These are phyloP conservation scores for Phytophthora fragariaefolia DNA, from an alignment of 352 stramenopile species.

Conservation along the genomic window DNA sequence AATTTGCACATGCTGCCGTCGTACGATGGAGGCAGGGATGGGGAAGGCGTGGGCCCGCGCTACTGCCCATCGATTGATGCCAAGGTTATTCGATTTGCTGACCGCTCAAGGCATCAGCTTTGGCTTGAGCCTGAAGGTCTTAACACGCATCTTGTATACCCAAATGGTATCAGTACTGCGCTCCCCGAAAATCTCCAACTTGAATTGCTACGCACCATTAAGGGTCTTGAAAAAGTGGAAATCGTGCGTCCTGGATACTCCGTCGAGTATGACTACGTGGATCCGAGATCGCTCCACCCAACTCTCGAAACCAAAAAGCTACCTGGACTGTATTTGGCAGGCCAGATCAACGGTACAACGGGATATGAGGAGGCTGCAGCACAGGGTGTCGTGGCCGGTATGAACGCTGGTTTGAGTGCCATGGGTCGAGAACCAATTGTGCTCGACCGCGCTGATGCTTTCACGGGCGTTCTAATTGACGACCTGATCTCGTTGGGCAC, in stretches of 20 bases:
- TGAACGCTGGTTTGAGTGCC: conserved; percentile 93
- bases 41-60: conserved; percentile 71
- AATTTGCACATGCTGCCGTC: conserved; percentile 94
- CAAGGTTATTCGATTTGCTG: conserved; percentile 90
- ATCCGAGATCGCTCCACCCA: conserved; percentile 93
- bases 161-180: conserved; percentile 95
- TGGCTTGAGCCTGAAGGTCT: conserved; percentile 99
- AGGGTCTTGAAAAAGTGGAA: conserved; percentile 95
- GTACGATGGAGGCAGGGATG: conserved; percentile 87
- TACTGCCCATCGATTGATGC: conserved; percentile 99
- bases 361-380: conserved; percentile 99
- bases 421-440: conserved; percentile 81
- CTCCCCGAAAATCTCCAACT: conserved; percentile 96
- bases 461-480: conserved; percentile 99
- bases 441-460: conserved; percentile 94
- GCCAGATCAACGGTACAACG: conserved; percentile 99
- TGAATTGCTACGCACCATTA: conserved; percentile 94
- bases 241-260: conserved; percentile 97
- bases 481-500: conserved; percentile 97
- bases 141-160: conserved; percentile 97
- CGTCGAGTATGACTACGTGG: conserved; percentile 99
- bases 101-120: conserved; percentile 86
- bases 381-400: conserved; percentile 97
- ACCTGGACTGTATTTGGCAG: conserved; percentile 93
- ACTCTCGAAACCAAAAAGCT: conserved; percentile 97